Evolutionary conservation across 2,329 filamentous ascomycete genomes (phyloP).

Genomic region (Fusarium fujikuroi): DNA sequence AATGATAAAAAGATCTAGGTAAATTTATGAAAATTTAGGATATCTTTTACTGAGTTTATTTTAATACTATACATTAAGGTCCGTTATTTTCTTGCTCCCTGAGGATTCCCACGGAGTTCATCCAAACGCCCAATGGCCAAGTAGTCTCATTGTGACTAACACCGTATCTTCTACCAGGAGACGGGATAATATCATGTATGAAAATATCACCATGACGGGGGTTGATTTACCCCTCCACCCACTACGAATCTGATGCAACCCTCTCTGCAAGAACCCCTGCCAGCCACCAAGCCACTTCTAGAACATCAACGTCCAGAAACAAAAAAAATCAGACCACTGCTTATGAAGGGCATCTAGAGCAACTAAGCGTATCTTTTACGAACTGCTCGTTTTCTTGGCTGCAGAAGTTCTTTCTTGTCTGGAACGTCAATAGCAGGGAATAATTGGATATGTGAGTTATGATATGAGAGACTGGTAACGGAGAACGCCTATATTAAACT

Average conservation of each 20-base stretch:
- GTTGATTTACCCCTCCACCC: conserved; percentile 23
- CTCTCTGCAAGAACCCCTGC: conserved; percentile 14
- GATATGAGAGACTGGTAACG: not conserved
- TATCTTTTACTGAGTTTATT: no score
- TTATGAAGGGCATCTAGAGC: conserved; percentile 4
- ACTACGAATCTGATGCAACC: conserved; percentile 13
- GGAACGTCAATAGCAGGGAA: not conserved
- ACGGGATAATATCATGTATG: not conserved
- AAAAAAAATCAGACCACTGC: conserved; percentile 22
- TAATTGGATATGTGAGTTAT: not conserved
- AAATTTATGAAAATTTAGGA: no score
- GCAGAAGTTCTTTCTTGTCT: not conserved
- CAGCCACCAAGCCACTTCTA: conserved; percentile 30
- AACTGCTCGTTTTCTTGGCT: not conserved
- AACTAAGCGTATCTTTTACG: not conserved
- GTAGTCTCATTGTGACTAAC: not conserved
- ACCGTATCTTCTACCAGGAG: not conserved
- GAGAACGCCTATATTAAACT: not conserved
- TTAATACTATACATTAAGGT: no score
- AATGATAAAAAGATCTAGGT: no score
- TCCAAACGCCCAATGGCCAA: not conserved
- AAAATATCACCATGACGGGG: not conserved
- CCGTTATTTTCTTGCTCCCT: no score
- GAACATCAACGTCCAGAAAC: conserved; percentile 14
- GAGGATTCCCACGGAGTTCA: not conserved